Percentiles rank a stretch among this genome's conserved stretches.
Evolutionary conservation across 163 green algal genomes (phyloP).

Genomic region (Scenedesmus sp.): DNA sequence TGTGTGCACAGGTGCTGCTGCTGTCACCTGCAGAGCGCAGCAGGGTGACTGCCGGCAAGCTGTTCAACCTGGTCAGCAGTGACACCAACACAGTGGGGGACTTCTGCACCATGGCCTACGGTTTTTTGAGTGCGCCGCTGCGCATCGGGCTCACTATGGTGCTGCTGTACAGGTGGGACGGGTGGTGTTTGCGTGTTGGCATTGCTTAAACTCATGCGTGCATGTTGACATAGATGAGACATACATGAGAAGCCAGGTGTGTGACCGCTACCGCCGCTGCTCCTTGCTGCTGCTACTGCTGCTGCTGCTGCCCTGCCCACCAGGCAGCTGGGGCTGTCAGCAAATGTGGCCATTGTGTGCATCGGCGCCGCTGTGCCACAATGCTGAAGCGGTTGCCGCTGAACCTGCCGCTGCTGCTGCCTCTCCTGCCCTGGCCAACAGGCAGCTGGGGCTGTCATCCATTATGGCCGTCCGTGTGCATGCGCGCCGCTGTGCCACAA

Average conservation of each 20-base stretch:
- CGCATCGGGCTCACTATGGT: slow-evolving; percentile 78
- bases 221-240: too few species aligned
- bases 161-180: slow-evolving; percentile 84
- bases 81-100: slow-evolving; percentile 79
- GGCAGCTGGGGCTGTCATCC: too few species aligned
- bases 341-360: slow-evolving; percentile 67
- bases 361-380: slow-evolving; percentile 79
- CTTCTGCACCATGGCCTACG: slow-evolving; percentile 75
- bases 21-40: slow-evolving; percentile 67
- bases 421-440: too few species aligned
- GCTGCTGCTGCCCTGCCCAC: neutral
- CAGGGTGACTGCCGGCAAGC: slow-evolving; percentile 70
- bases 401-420: too few species aligned
- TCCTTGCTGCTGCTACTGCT: neutral
- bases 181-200: too few species aligned
- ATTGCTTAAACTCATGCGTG: too few species aligned
- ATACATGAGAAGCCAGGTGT: too few species aligned
- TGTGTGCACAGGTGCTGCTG: slow-evolving; percentile 63
- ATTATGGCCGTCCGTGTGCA: too few species aligned
- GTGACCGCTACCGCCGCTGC: too few species aligned
- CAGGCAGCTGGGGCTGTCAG: slow-evolving; percentile 57
- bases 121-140: slow-evolving; percentile 78
- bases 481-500: too few species aligned
- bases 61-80: slow-evolving; percentile 83
- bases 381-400: too few species aligned